Conservation (phyloP, 1,139 yeast species). For the Tardiomyces digboiensis region DNA sequence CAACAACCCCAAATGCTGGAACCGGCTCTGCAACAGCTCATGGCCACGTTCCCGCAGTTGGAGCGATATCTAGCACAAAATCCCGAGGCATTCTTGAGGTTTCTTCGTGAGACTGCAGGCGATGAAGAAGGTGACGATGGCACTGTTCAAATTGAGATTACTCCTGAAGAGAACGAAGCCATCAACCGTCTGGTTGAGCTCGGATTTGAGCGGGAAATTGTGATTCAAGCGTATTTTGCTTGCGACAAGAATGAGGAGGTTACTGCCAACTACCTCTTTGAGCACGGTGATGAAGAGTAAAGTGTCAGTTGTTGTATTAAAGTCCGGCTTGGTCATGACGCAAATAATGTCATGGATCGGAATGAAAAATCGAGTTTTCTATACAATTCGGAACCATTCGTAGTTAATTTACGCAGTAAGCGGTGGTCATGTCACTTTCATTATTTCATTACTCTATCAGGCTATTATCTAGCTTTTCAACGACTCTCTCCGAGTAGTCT, state of each 20-base stretch:
- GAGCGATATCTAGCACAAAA: conserved; percentile 69
- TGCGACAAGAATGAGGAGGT: conserved; percentile 97
- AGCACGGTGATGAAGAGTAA: conserved; percentile 27
- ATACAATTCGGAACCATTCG: too few relatives aligned
- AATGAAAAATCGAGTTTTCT: too few relatives aligned
- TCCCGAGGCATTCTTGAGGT: conserved; percentile 77
- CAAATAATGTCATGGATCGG: too few relatives aligned
- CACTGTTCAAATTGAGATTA: conserved; percentile 44
- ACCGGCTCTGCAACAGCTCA: conserved; percentile 72
- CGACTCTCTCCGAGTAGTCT: conserved; percentile 6
- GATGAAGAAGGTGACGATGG: conserved; percentile 22
- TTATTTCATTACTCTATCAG: background rate
- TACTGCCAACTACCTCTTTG: conserved; percentile 83
- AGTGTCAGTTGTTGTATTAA: too few relatives aligned
- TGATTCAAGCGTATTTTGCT: conserved; percentile 92
- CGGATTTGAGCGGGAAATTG: conserved; percentile 84
- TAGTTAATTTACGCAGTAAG: too few relatives aligned
- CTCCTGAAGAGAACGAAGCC: conserved; percentile 83
- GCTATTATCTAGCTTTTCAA: background rate
- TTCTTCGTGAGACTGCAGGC: conserved; percentile 41
- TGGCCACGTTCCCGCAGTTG: conserved; percentile 77
- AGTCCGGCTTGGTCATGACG: too few relatives aligned
- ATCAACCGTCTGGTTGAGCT: conserved; percentile 80
- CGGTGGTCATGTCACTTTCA: too few relatives aligned
- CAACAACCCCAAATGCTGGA: conserved; percentile 87